A percentile compares a stretch with the other conserved stretches of the same genome.
Evolutionary conservation across 2,329 filamentous ascomycete species (phyloP).

Genomic region (Cordyceps fumosorosea): DNA sequence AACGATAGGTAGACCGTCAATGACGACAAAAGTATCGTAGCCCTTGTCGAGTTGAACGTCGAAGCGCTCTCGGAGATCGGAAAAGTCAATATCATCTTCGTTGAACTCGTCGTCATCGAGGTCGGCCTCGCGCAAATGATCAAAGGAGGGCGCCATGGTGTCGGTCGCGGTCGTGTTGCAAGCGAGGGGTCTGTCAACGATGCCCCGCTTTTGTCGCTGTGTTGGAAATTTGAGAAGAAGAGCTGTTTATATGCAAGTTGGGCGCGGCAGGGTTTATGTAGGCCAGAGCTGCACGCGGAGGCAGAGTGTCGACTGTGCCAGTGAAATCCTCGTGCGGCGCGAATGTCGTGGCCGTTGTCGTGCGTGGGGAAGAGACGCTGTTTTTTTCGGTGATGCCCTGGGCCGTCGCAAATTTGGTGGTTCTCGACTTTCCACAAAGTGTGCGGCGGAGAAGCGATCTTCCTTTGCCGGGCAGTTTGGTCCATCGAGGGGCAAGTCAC

Average conservation of each 20-base stretch:
- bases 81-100: conserved; percentile 90
- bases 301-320: conserved; percentile 9
- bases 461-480: conserved; percentile 26
- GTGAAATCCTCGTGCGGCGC: conserved; percentile 9
- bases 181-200: conserved; percentile 28
- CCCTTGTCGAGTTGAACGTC: conserved; percentile 95
- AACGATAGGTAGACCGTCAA: conserved; percentile 88
- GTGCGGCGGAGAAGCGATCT: conserved; percentile 34
- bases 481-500: conserved; percentile 35
- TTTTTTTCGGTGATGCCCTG: conserved; percentile 11
- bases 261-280: background rate
- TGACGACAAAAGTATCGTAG: conserved; percentile 90
- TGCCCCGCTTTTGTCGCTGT: conserved; percentile 28
- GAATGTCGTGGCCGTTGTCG: conserved; percentile 19
- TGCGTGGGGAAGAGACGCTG: conserved; percentile 19
- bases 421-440: conserved; percentile 29
- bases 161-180: conserved; percentile 30
- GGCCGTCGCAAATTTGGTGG: conserved; percentile 32
- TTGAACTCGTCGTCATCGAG: conserved; percentile 80
- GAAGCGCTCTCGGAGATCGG: conserved; percentile 88
- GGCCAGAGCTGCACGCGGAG: background rate
- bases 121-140: conserved; percentile 86
- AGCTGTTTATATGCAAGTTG: background rate
- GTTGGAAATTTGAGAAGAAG: background rate
- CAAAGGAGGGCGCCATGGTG: conserved; percentile 86